Base-by-base conservation (phyloP, 441 rosid genomes). In the Capsella rubella region DNA sequence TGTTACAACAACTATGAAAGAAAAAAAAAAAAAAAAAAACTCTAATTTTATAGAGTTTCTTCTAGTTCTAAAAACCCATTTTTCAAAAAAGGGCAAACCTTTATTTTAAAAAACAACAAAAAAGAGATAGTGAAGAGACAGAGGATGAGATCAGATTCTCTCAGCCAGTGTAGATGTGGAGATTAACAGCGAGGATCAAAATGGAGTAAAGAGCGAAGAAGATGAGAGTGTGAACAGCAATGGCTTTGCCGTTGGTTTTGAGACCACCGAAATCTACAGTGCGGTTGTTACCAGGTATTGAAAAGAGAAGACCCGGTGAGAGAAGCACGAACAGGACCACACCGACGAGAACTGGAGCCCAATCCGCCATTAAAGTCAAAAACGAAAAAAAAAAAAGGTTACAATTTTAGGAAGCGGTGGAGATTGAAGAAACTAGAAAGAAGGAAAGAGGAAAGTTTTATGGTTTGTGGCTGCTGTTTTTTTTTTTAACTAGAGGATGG, bases 321-420 rank as follows among this genome's bases (percentile, higher is more conserved):
- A 90, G 87, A 3, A 88, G 65, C 49, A 85, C 84, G 78, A 90
- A 90, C 3, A 87, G 75, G 64, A 86, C 8, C 1, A 81, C 54
- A 16, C 92, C 92, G 14, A 87, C 43, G 9, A 87, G 14, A 43
- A 86, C 73, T 2, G 95, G 95, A 55, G 90, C 95, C 95, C 92
- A 87, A 65, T 83, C 92, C 69, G 73, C 69, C 87, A 86, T 84
- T 76, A 43, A 42, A 21, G 64, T 49, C 12, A 25, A 16, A 59
- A 37, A 67, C 25, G 25, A 34, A 15, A 3, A 15, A 59, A 8
- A 15, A 51, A 28, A 67, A 45, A 42, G 58, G 10, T 69, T 43
- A 3, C 28, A 46, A 5, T 70, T 69, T 63, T 51, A 6, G 52
- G 37, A 52, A 74, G 47, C 67, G 55, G 47, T 66, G 35, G 9